Evolutionary conservation across 495 filamentous ascomycete species (phyloP).

Genomic region (Aspergillus nidulans): DNA sequence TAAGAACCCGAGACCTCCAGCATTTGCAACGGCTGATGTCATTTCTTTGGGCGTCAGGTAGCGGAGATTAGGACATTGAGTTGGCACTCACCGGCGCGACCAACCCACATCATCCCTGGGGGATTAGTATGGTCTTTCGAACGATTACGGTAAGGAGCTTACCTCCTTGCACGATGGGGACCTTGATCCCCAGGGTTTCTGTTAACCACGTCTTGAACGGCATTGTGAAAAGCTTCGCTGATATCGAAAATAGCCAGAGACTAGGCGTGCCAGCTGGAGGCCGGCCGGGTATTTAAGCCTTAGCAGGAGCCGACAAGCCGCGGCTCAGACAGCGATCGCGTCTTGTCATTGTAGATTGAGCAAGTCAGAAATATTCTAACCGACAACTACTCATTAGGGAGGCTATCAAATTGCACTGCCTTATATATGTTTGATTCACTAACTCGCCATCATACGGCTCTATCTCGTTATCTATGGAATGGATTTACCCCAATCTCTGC

Average conservation of each 20-base stretch:
- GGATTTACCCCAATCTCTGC: not conserved
- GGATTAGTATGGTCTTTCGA: not conserved
- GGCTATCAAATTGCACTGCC: too few species aligned
- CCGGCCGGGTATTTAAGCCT: not conserved
- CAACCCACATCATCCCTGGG: slow-evolving; percentile 9
- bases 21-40: slow-evolving; percentile 5
- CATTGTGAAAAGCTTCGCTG: not conserved
- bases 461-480: not conserved
- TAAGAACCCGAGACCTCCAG: slow-evolving; percentile 6
- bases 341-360: not conserved
- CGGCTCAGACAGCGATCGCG: not conserved
- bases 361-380: too few species aligned
- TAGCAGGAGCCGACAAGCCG: slow-evolving; percentile 2
- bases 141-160: not conserved
- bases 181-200: slow-evolving; percentile 7
- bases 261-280: too few species aligned
- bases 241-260: too few species aligned
- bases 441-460: too few species aligned
- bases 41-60: too few species aligned
- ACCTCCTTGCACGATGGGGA: slow-evolving; percentile 9
- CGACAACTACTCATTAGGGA: too few species aligned
- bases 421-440: too few species aligned
- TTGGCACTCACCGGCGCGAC: not conserved
- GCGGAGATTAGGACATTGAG: too few species aligned
- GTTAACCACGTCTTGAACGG: slow-evolving; percentile 9